Base-by-base conservation (phyloP, 2,329 filamentous ascomycete genomes). In the Arthrobotrys sphaeroides region DNA sequence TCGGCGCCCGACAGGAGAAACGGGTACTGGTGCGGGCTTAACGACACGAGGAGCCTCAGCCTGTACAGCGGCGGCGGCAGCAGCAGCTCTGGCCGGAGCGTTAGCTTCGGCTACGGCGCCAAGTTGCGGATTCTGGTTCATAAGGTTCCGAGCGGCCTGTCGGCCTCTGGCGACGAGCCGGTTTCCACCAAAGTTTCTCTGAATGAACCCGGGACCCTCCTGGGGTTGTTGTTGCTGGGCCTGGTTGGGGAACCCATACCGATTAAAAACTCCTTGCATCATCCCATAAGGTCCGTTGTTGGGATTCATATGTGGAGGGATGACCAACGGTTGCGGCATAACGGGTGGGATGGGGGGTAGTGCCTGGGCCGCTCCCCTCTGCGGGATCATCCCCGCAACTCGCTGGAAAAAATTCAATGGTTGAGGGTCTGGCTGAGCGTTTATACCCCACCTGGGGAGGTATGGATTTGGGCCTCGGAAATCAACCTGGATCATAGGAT, bases 121-220 rank as follows among this genome's bases (percentile, higher is more conserved):
- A 13, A 53, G 61, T 3, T 40, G 61, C 24, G 42, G 42, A 18
- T 55, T 42, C 5, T 10, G 18, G 18, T 22, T 16, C 10, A n/a
- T 3, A 2, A n/a, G 22, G 3, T 55, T 24, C 10, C 45, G 53
- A 3, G 33, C 40, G 5, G 18, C 61, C 20, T 66, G 51, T n/a
- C 61, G 69, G 4, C 42, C 60, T 36, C 53, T 53, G 6, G 42
- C 64, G 0, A 59, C 33, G 3, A 73, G 20, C 7, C 69, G 16
- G 24, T 73, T 73, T 5, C 69, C 69, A 45, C 69, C 60, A 20
- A 73, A 73, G 33, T 73, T 73, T 45, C 69, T 9, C 22, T 66
- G 51, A 3, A 73, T 60, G n/a, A 73, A 73, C 1, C 69, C 69
- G 3, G 33, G 40, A 26, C 61, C 45, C 6, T 22, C 62, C 5